Percentiles rank a stretch among this genome's conserved stretches.
These are phyloP conservation scores for Clavispora santaluciae DNA, from an alignment of 805 yeast species.

Conservation along the genomic window DNA sequence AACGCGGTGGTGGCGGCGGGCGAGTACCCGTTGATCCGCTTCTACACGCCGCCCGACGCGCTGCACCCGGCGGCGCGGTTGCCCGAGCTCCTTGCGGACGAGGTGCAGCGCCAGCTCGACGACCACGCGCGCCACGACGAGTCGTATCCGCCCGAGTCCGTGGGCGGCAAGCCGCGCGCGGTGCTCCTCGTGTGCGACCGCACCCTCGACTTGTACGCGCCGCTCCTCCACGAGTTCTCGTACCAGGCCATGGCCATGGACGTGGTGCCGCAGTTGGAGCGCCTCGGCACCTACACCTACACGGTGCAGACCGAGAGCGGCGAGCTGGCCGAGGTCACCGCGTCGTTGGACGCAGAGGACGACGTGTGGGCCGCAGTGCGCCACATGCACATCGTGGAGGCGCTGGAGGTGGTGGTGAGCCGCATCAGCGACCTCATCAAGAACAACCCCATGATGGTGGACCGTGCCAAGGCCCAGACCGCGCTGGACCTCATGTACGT, in stretches of 20 bases:
- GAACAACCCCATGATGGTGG: slow-evolving; percentile 72
- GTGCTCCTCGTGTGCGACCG: slow-evolving; percentile 77
- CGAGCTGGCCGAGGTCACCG: slow-evolving; percentile 25
- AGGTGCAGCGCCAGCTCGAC: slow-evolving; percentile 68
- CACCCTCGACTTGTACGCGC: slow-evolving; percentile 75
- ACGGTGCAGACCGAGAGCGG: slow-evolving; percentile 51
- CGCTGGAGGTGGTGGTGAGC: slow-evolving; percentile 54
- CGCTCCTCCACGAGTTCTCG: slow-evolving; percentile 81
- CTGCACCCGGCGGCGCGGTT: slow-evolving; percentile 52
- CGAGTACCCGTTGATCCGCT: slow-evolving; percentile 84
- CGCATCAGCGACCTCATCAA: slow-evolving; percentile 61
- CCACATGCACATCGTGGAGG: slow-evolving; percentile 72
- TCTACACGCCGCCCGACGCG: slow-evolving; percentile 49
- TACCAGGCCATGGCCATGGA: slow-evolving; percentile 94
- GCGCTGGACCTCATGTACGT: slow-evolving; percentile 72
- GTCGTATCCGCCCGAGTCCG: slow-evolving; percentile 55
- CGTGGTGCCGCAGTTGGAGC: slow-evolving; percentile 42
- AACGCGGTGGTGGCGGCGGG: slow-evolving; percentile 74
- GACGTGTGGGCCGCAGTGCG: slow-evolving; percentile 68
- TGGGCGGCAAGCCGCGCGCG: slow-evolving; percentile 58
- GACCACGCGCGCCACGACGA: slow-evolving; percentile 66
- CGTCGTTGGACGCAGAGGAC: slow-evolving; percentile 49
- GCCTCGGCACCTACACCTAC: slow-evolving; percentile 45
- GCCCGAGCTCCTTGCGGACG: slow-evolving; percentile 66
- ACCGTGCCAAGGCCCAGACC: slow-evolving; percentile 56